A percentile compares a stretch with the other conserved stretches of the same genome.
Conservation (phyloP, 2,329 filamentous ascomycete species). For the Trichoderma atrobrunneum region DNA sequence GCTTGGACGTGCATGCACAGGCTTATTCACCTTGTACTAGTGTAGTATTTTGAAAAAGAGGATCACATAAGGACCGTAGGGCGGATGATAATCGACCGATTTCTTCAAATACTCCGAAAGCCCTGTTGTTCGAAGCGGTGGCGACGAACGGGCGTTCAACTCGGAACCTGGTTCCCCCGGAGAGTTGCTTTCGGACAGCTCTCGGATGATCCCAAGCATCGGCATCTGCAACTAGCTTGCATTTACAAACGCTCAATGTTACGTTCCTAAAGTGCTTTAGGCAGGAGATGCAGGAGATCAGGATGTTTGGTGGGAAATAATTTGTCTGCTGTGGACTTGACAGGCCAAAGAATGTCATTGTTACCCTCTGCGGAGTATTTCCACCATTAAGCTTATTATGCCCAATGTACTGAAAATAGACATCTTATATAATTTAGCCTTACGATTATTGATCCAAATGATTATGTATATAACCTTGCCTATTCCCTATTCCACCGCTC, state of each 20-base stretch:
- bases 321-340: neutral
- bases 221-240: neutral
- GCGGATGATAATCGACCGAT: neutral
- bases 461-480: neutral
- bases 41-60: neutral
- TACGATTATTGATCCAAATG: neutral
- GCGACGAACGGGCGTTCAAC: neutral
- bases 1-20: neutral
- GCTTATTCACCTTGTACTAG: neutral
- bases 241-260: neutral
- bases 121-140: neutral
- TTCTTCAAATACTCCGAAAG: neutral
- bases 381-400: neutral
- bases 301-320: neutral
- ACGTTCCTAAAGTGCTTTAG: neutral
- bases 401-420: neutral
- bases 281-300: neutral
- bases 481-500: neutral
- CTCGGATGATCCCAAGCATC: neutral
- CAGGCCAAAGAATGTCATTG: neutral
- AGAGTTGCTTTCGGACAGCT: neutral
- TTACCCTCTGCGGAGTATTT: neutral
- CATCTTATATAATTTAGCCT: too few species aligned
- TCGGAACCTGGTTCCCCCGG: neutral
- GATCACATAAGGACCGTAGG: neutral